Percentiles rank a stretch among this genome's conserved stretches.
phyloP scores from a whole-genome alignment of 768 basidiomycete species.

The Auriscalpium microsporum region DNA sequence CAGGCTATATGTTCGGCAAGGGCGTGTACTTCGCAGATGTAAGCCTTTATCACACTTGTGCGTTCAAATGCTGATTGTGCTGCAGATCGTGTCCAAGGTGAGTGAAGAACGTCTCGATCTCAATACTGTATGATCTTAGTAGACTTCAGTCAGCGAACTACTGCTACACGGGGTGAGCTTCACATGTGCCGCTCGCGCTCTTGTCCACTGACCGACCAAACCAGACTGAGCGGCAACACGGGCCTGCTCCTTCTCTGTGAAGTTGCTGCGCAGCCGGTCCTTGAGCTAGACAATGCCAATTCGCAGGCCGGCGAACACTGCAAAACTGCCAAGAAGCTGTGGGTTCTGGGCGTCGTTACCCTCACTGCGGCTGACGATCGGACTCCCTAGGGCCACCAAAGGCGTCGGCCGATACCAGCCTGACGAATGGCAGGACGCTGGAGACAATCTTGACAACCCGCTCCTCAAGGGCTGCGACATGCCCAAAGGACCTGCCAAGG shows the following conservation, averaged over 20 bases:
- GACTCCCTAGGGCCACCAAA: slow-evolving; percentile 37
- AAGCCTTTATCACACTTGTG: slow-evolving; percentile 12
- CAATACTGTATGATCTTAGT: not conserved
- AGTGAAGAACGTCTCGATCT: slow-evolving; percentile 4
- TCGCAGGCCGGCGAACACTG: slow-evolving; percentile 37
- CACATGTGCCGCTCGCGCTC: not conserved
- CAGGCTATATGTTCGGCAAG: slow-evolving; percentile 57
- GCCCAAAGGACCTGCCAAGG: slow-evolving; percentile 43
- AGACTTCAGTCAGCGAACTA: slow-evolving; percentile 44
- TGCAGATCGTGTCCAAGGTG: slow-evolving; percentile 57
- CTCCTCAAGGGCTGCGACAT: slow-evolving; percentile 47
- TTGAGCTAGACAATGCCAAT: slow-evolving; percentile 36
- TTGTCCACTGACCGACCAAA: slow-evolving; percentile 2
- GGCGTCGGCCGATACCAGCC: slow-evolving; percentile 48
- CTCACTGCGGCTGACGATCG: not conserved
- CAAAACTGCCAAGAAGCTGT: slow-evolving; percentile 31
- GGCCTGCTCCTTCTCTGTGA: slow-evolving; percentile 56
- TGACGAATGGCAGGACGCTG: slow-evolving; percentile 51
- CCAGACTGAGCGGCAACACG: slow-evolving; percentile 39
- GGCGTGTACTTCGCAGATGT: slow-evolving; percentile 61
- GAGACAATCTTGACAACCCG: slow-evolving; percentile 36
- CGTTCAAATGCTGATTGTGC: not conserved
- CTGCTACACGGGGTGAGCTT: slow-evolving; percentile 39
- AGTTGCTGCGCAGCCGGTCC: slow-evolving; percentile 48
- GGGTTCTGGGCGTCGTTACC: not conserved